These are phyloP conservation scores for Metschnikowia similis DNA, from an alignment of 805 yeast genomes.

Conservation along the genomic window DNA sequence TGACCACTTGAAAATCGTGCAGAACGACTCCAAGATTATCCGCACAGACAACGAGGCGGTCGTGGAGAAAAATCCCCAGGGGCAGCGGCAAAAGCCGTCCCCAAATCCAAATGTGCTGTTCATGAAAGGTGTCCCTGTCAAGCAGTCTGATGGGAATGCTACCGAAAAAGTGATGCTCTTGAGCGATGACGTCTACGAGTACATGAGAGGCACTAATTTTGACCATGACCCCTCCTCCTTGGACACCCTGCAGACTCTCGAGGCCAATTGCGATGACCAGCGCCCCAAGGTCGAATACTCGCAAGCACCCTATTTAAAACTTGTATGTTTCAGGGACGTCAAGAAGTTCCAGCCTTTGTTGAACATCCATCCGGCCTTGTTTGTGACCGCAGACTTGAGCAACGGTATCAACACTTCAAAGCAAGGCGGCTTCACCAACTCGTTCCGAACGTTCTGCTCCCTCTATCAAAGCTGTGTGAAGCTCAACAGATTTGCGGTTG, in stretches of 20 bases:
- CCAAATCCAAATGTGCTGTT: not conserved
- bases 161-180: conserved; percentile 22
- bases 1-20: conserved; percentile 50
- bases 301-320: conserved; percentile 49
- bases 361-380: conserved; percentile 50
- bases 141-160: conserved; percentile 7
- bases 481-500: conserved; percentile 54
- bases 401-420: conserved; percentile 26
- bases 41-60: conserved; percentile 17
- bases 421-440: conserved; percentile 50
- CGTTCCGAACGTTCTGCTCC: conserved; percentile 62
- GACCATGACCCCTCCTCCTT: conserved; percentile 25
- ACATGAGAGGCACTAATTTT: conserved; percentile 30
- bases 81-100: too few species aligned
- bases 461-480: conserved; percentile 57
- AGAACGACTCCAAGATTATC: conserved; percentile 15
- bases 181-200: conserved; percentile 22
- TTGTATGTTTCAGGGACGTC: conserved; percentile 62
- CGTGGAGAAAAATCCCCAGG: conserved; percentile 17
- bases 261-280: conserved; percentile 5
- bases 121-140: conserved; percentile 21
- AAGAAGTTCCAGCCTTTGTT: conserved; percentile 46
- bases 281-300: conserved; percentile 12
- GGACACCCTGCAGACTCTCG: not conserved
- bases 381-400: conserved; percentile 63